phyloP scores from a whole-genome alignment of 2,329 filamentous ascomycete genomes.

The Ophiostoma pallidulum region DNA sequence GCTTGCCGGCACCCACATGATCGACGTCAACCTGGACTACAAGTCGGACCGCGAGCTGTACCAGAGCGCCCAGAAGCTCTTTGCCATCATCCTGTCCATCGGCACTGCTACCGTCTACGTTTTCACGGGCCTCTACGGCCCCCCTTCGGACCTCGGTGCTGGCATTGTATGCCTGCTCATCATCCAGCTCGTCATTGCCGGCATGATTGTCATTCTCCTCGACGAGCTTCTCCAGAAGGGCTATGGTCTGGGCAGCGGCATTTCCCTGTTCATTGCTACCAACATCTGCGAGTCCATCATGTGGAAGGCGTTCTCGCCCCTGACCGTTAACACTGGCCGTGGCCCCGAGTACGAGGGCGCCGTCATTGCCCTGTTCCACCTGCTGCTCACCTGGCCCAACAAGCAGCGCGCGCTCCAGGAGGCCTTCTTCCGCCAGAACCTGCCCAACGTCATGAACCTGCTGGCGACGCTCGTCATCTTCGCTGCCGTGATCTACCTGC shows the following conservation, averaged over 20 bases:
- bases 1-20: slow-evolving; percentile 96
- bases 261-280: slow-evolving; percentile 98
- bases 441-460: slow-evolving; percentile 99
- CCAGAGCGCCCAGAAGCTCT: slow-evolving; percentile 98
- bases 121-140: slow-evolving; percentile 94
- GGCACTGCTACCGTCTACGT: slow-evolving; percentile 98
- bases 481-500: slow-evolving; percentile 95
- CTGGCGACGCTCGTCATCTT: slow-evolving; percentile 89
- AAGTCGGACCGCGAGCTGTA: slow-evolving; percentile 99
- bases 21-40: slow-evolving; percentile 99
- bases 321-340: slow-evolving; percentile 98
- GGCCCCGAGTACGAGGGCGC: slow-evolving; percentile 98
- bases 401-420: slow-evolving; percentile 98
- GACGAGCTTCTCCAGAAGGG: slow-evolving; percentile 99
- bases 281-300: slow-evolving; percentile 99
- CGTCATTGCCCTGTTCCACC: slow-evolving; percentile 94
- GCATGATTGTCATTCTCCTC: slow-evolving; percentile 96
- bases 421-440: slow-evolving; percentile 98
- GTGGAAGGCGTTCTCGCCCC: slow-evolving; percentile 99
- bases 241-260: slow-evolving; percentile 95
- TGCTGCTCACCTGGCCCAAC: slow-evolving; percentile 97
- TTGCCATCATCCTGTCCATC: slow-evolving; percentile 94
- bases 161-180: slow-evolving; percentile 98
- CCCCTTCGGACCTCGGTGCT: slow-evolving; percentile 90
- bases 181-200: slow-evolving; percentile 93